phyloP scores from a whole-genome alignment of 75 land plant species.

The Picea sitchensis region DNA sequence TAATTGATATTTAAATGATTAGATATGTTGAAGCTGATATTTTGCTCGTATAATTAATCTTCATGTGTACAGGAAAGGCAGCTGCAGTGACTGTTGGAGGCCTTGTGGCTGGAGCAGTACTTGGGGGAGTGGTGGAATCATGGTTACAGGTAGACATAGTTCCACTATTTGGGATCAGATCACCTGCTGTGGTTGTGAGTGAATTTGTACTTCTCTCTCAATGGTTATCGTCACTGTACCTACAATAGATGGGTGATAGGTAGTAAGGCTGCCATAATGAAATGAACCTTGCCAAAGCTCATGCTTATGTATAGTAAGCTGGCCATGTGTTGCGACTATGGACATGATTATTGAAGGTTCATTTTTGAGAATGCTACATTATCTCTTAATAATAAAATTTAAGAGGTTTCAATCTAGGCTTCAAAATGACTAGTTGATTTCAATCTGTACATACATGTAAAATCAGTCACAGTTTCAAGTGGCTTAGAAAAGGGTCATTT shows the following conservation, averaged over 20 bases:
- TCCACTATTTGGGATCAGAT: conserved; percentile 78
- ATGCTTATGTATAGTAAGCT: not conserved
- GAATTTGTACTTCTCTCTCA: conserved; percentile 89
- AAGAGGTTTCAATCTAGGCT: not conserved
- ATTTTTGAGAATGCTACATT: not conserved
- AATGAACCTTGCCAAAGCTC: not conserved
- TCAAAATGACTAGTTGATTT: not conserved
- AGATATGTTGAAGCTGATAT: not conserved
- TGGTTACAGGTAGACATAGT: conserved; percentile 98
- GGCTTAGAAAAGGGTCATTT: conserved; percentile 4
- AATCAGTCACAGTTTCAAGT: not conserved
- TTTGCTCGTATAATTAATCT: not conserved
- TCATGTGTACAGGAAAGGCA: conserved; percentile 70
- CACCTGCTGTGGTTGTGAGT: conserved; percentile 82
- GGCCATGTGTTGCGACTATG: not conserved
- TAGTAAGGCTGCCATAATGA: not conserved
- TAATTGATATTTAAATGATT: not conserved
- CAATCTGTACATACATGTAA: conserved; percentile 5
- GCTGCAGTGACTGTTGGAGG: conserved; percentile 71
- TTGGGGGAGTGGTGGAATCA: conserved; percentile 81
- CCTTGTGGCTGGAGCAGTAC: conserved; percentile 74
- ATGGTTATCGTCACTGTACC: conserved; percentile 73
- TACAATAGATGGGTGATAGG: conserved; percentile 40
- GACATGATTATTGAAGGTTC: not conserved
- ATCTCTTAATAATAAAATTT: not conserved